A percentile compares a stretch with the other conserved stretches of the same genome.
phyloP scores from a whole-genome alignment of 352 stramenopile species.

The Globisporangium heterothallicum region DNA sequence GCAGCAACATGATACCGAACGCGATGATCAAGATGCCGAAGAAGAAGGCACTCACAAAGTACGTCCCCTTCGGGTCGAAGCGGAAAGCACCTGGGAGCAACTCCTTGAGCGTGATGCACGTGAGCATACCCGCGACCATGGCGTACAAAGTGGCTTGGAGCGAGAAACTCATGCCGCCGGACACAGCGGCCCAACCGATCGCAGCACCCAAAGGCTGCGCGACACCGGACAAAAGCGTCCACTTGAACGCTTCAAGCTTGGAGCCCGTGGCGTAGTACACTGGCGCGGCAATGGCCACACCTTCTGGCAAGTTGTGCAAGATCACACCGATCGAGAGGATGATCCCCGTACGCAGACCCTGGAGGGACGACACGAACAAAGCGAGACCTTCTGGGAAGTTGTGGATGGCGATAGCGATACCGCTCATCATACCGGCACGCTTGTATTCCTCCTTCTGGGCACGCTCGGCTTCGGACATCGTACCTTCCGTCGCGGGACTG shows the following conservation, averaged over 20 bases:
- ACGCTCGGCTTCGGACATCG: background rate
- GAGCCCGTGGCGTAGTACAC: slow-evolving; percentile 95
- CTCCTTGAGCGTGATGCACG: slow-evolving; percentile 88
- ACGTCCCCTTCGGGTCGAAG: slow-evolving; percentile 78
- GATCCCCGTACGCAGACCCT: slow-evolving; percentile 82
- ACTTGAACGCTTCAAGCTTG: slow-evolving; percentile 89
- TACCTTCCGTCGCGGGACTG: background rate
- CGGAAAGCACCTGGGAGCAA: slow-evolving; percentile 85
- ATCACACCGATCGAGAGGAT: slow-evolving; percentile 93
- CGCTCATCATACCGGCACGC: slow-evolving; percentile 86
- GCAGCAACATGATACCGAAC: slow-evolving; percentile 76
- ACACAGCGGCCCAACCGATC: slow-evolving; percentile 75
- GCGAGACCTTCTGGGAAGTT: slow-evolving; percentile 96
- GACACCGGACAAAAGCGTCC: slow-evolving; percentile 81
- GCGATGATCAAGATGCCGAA: slow-evolving; percentile 83
- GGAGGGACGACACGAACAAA: slow-evolving; percentile 90
- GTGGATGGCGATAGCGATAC: slow-evolving; percentile 93
- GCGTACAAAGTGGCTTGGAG: slow-evolving; percentile 88
- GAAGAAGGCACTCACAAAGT: slow-evolving; percentile 79
- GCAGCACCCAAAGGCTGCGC: slow-evolving; percentile 87
- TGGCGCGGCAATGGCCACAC: slow-evolving; percentile 90
- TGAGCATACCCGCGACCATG: slow-evolving; percentile 92
- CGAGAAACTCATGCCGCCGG: slow-evolving; percentile 35
- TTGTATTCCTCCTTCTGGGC: slow-evolving; percentile 40
- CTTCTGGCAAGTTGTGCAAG: slow-evolving; percentile 96